These are phyloP conservation scores for Heterobasidion annosum DNA, from an alignment of 1,284 basidiomycete genomes.

Conservation along the genomic window DNA sequence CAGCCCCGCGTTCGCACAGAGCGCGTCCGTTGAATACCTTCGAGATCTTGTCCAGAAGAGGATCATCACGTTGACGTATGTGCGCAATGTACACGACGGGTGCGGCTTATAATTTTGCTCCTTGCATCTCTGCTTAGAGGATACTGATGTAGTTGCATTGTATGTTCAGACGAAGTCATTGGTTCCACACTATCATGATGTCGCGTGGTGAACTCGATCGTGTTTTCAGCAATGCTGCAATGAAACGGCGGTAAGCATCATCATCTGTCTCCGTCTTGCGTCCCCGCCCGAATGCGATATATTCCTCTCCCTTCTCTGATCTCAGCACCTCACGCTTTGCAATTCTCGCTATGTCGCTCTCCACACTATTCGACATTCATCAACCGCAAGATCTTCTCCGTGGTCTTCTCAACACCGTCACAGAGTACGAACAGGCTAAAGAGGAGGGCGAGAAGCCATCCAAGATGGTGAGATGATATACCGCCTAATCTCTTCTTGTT, in stretches of 20 bases:
- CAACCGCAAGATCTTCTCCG: constrained; percentile 72
- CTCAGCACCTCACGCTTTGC: constrained; percentile 70
- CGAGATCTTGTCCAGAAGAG: constrained; percentile 74
- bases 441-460: constrained; percentile 68
- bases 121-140: constrained; percentile 2
- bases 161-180: constrained; percentile 59
- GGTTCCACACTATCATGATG: constrained; percentile 84
- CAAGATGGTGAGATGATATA: constrained; percentile 51
- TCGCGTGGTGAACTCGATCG: constrained; percentile 64
- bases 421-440: constrained; percentile 71
- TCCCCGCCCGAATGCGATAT: constrained; percentile 5
- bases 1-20: constrained; percentile 33
- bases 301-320: not conserved
- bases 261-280: not conserved
- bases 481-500: not conserved
- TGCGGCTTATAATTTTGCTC: constrained; percentile 26
- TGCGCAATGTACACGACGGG: constrained; percentile 80
- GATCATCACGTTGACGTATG: constrained; percentile 75
- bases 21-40: constrained; percentile 67
- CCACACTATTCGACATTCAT: constrained; percentile 70
- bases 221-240: constrained; percentile 62
- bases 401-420: constrained; percentile 58
- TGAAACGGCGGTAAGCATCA: constrained; percentile 63
- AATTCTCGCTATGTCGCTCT: constrained; percentile 77
- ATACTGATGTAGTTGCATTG: constrained; percentile 1